These are phyloP conservation scores for Heterobasidion parviporum DNA, from an alignment of 1,284 basidiomycete genomes.

Conservation along the genomic window DNA sequence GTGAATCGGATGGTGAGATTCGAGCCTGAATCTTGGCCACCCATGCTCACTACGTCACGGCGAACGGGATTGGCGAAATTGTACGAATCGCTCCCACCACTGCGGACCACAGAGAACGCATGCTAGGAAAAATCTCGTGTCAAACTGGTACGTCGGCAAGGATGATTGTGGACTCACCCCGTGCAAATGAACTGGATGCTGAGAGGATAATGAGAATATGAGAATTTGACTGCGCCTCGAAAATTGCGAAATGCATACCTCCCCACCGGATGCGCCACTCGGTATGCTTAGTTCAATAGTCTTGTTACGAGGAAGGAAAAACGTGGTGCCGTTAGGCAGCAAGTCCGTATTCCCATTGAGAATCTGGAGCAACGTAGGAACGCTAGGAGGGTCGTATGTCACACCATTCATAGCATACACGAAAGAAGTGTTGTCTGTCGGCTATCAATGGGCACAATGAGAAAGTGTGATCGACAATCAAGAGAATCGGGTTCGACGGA, in stretches of 20 bases:
- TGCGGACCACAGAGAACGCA: slow-evolving; percentile 20
- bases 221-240: background rate
- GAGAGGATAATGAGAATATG: background rate
- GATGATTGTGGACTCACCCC: slow-evolving; percentile 11
- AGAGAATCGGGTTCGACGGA: background rate
- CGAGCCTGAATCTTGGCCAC: background rate
- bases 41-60: slow-evolving; percentile 23
- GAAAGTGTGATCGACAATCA: slow-evolving; percentile 7
- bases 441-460: background rate
- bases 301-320: slow-evolving; percentile 19
- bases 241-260: slow-evolving; percentile 7
- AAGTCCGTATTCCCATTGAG: slow-evolving; percentile 21
- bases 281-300: slow-evolving; percentile 27
- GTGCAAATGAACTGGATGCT: slow-evolving; percentile 32
- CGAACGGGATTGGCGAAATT: slow-evolving; percentile 22
- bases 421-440: background rate
- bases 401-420: slow-evolving; percentile 16
- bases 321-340: slow-evolving; percentile 22
- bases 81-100: slow-evolving; percentile 16
- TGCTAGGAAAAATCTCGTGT: slow-evolving; percentile 4
- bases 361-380: slow-evolving; percentile 15
- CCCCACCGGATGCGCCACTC: slow-evolving; percentile 16
- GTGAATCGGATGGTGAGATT: background rate
- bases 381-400: slow-evolving; percentile 16
- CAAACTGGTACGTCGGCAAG: too few relatives aligned